Evolutionary conservation across 2,329 filamentous ascomycete genomes (phyloP).

Genomic region (Aspergillus arachidicola): DNA sequence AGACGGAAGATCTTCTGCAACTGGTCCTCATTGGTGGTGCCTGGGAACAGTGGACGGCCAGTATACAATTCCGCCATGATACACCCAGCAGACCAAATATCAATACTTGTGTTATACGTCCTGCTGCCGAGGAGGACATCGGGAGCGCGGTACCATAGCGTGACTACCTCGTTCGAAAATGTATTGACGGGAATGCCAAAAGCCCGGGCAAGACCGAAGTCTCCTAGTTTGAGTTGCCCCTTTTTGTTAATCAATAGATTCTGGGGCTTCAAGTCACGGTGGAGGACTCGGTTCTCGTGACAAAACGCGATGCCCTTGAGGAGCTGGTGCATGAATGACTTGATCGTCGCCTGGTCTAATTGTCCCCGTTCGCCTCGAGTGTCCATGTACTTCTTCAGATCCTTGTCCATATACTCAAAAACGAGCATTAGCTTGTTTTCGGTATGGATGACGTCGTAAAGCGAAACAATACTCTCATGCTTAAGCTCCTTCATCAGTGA

Average conservation of each 20-base stretch:
- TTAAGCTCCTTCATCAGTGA: conserved; percentile 99
- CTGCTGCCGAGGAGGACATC: conserved; percentile 91
- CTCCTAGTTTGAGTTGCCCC: conserved; percentile 86
- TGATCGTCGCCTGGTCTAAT: conserved; percentile 86
- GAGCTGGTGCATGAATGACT: conserved; percentile 98
- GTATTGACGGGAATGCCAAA: conserved; percentile 98
- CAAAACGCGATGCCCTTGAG: conserved; percentile 96
- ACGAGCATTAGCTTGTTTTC: conserved; percentile 99
- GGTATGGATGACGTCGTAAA: conserved; percentile 98
- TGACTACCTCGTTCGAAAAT: conserved; percentile 97
- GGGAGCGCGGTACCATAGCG: conserved; percentile 94
- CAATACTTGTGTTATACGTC: conserved; percentile 99
- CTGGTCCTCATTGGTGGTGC: conserved; percentile 98
- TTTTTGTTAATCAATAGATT: conserved; percentile 94
- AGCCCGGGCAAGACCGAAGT: conserved; percentile 90
- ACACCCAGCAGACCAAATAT: conserved; percentile 98
- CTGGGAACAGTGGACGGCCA: conserved; percentile 90
- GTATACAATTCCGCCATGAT: conserved; percentile 99
- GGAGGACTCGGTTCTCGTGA: conserved; percentile 93
- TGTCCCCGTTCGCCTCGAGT: conserved; percentile 85
- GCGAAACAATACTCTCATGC: conserved; percentile 95
- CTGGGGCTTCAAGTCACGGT: conserved; percentile 94
- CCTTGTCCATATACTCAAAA: conserved; percentile 98
- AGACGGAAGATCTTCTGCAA: conserved; percentile 95
- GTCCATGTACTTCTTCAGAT: conserved; percentile 99